Conservation (phyloP, 306 rosid species). For the Sphenostylis stenocarpa region DNA sequence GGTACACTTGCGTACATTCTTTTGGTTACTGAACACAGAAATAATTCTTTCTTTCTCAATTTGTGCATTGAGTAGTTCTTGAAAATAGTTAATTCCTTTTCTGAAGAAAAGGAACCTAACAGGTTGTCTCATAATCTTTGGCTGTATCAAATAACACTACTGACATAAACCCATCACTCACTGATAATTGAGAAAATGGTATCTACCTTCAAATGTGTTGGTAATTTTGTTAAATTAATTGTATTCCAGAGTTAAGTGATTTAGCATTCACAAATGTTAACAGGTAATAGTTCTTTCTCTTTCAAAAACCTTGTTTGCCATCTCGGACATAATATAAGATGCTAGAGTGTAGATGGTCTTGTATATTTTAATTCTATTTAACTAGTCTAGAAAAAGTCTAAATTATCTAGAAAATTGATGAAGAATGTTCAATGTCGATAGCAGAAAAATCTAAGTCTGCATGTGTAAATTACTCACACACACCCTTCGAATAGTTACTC, state of each 20-base stretch:
- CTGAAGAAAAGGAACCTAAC: too few species aligned
- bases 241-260: background rate
- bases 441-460: too few species aligned
- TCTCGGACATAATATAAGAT: background rate
- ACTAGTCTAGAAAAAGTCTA: background rate
- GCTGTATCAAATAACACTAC: background rate
- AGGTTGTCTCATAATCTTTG: background rate
- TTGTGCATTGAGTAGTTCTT: too few species aligned
- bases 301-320: background rate
- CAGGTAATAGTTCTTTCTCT: background rate
- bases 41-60: too few species aligned
- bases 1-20: too few species aligned
- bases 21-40: too few species aligned
- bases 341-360: background rate
- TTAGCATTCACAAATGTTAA: conserved; percentile 4
- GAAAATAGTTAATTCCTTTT: too few species aligned
- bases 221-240: background rate
- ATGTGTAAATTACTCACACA: too few species aligned
- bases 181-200: background rate
- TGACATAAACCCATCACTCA: background rate
- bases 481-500: too few species aligned
- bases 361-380: background rate
- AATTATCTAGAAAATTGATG: background rate
- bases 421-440: background rate
- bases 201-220: background rate